Conservation (phyloP, 1,139 yeast genomes). For the Lodderomyces orthopsilosis region DNA sequence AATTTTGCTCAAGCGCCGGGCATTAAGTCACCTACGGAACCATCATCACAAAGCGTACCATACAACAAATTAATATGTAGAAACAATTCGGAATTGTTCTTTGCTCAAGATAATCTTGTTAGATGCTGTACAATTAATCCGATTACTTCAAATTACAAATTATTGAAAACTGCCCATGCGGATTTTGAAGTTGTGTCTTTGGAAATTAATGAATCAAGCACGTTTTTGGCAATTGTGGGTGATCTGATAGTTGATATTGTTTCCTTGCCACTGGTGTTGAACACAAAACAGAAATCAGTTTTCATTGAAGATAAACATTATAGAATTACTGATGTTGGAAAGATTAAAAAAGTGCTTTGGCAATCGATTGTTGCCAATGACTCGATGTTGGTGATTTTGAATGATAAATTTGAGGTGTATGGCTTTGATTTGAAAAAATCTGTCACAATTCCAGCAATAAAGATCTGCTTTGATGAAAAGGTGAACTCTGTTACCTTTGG, state of each 20-base stretch:
- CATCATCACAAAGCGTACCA: constrained; percentile 5
- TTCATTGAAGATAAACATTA: constrained; percentile 15
- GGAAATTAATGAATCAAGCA: constrained; percentile 28
- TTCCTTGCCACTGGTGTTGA: constrained; percentile 20
- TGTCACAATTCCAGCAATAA: constrained; percentile 22
- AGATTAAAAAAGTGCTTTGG: constrained; percentile 32
- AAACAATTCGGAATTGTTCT: constrained; percentile 28
- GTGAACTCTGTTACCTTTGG: constrained; percentile 39
- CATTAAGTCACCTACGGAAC: background rate
- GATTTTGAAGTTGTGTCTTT: constrained; percentile 23
- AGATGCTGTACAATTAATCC: constrained; percentile 29
- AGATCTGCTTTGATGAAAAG: constrained; percentile 18
- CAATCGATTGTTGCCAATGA: constrained; percentile 27
- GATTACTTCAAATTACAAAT: constrained; percentile 21
- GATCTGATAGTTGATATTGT: constrained; percentile 24
- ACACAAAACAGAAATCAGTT: constrained; percentile 3
- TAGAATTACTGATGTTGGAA: constrained; percentile 18
- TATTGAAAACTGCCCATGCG: constrained; percentile 10
- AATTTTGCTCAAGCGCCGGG: background rate
- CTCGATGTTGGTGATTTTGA: constrained; percentile 32
- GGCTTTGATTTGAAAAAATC: constrained; percentile 32
- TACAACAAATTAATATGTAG: constrained; percentile 20
- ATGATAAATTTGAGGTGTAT: constrained; percentile 21
- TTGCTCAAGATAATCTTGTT: constrained; percentile 27
- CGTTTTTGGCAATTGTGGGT: constrained; percentile 35